A percentile compares a stretch with the other conserved stretches of the same genome.
Evolutionary conservation across 805 yeast species (phyloP).

Genomic region (Henningerozyma blattae): DNA sequence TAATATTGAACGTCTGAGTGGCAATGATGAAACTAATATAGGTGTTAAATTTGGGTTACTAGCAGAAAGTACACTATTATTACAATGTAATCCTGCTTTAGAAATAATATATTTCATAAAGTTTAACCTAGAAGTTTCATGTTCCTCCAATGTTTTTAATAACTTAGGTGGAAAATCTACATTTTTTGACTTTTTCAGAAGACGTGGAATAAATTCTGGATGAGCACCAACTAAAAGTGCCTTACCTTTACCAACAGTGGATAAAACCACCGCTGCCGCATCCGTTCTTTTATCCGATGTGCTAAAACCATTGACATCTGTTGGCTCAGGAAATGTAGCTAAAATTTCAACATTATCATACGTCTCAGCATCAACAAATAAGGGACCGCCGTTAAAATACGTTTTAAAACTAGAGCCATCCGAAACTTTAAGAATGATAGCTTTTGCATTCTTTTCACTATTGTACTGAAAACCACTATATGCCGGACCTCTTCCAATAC

Average conservation of each 20-base stretch:
- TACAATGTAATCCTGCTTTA: constrained; percentile 51
- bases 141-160: constrained; percentile 28
- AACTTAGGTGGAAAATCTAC: constrained; percentile 25
- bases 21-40: constrained; percentile 31
- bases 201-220: constrained; percentile 67
- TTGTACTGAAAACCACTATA: constrained; percentile 71
- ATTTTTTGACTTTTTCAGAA: constrained; percentile 28
- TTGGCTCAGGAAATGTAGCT: constrained; percentile 48
- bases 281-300: constrained; percentile 7
- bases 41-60: constrained; percentile 62
- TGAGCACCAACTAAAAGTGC: constrained; percentile 78
- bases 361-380: constrained; percentile 64
- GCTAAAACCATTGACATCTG: constrained; percentile 36
- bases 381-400: constrained; percentile 86
- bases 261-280: constrained; percentile 61
- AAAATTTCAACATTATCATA: constrained; percentile 54
- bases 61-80: constrained; percentile 38
- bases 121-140: constrained; percentile 36
- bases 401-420: constrained; percentile 18
- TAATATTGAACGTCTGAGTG: constrained; percentile 4
- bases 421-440: constrained; percentile 35
- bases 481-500: constrained; percentile 72
- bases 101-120: constrained; percentile 48
- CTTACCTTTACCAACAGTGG: constrained; percentile 54
- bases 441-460: constrained; percentile 63